A percentile compares a stretch with the other conserved stretches of the same genome.
phyloP scores from a whole-genome alignment of 495 filamentous ascomycete genomes.

The Extremus antarcticus region DNA sequence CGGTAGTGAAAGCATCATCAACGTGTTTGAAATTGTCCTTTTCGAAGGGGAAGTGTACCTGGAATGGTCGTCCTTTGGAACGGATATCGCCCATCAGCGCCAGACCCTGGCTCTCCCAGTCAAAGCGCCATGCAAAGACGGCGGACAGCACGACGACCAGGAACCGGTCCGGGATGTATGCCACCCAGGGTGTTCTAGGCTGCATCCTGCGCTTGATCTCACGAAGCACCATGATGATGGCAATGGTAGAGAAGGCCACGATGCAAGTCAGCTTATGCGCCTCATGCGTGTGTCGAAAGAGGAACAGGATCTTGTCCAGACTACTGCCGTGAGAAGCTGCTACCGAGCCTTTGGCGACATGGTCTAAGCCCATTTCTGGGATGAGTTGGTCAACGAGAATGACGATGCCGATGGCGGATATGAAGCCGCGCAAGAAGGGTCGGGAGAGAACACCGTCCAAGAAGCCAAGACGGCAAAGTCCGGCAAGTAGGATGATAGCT shows the following conservation, averaged over 20 bases:
- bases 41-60: conserved; percentile 77
- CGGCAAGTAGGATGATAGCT: conserved; percentile 73
- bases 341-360: conserved; percentile 41
- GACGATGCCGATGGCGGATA: conserved; percentile 89
- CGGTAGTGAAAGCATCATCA: conserved; percentile 77
- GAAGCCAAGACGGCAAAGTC: conserved; percentile 78
- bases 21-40: conserved; percentile 65
- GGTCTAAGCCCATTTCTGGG: conserved; percentile 72
- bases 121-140: conserved; percentile 62
- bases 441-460: conserved; percentile 87
- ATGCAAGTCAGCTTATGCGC: conserved; percentile 62
- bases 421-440: conserved; percentile 89
- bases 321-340: conserved; percentile 69
- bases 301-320: conserved; percentile 71
- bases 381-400: conserved; percentile 93
- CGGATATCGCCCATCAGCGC: conserved; percentile 73
- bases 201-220: conserved; percentile 74
- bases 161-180: conserved; percentile 89
- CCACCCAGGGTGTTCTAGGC: conserved; percentile 66
- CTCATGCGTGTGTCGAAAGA: conserved; percentile 51
- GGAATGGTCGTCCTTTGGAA: conserved; percentile 56
- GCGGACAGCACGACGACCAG: conserved; percentile 80
- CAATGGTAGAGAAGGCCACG: conserved; percentile 70
- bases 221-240: conserved; percentile 71
- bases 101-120: conserved; percentile 73